Conservation (phyloP, 805 yeast genomes). For the Candida krabiensis region DNA sequence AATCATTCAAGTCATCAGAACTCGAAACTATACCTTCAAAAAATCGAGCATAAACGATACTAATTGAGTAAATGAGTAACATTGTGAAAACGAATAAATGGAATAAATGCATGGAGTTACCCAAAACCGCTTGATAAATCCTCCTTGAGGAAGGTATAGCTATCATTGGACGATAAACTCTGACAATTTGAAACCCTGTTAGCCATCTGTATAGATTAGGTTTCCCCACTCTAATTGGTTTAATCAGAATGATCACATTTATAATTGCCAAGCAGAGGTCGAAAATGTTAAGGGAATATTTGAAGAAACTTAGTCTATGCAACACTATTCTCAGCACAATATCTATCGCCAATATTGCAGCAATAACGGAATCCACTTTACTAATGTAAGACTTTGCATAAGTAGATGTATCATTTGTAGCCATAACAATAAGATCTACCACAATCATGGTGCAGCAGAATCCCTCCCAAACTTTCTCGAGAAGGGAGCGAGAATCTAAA, state of each 20-base stretch:
- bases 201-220: slow-evolving; percentile 73
- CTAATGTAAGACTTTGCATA: slow-evolving; percentile 29
- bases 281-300: slow-evolving; percentile 43
- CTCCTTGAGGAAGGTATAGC: slow-evolving; percentile 52
- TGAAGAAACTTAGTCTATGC: slow-evolving; percentile 51
- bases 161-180: slow-evolving; percentile 69
- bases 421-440: slow-evolving; percentile 48
- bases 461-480: slow-evolving; percentile 6
- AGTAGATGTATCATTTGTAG: slow-evolving; percentile 39
- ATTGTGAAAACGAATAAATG: slow-evolving; percentile 73
- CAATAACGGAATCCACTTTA: slow-evolving; percentile 44
- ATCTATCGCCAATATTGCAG: slow-evolving; percentile 48
- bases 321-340: slow-evolving; percentile 48
- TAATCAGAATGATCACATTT: slow-evolving; percentile 54
- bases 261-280: slow-evolving; percentile 59
- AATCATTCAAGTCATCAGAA: slow-evolving; percentile 39
- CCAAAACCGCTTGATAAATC: slow-evolving; percentile 68
- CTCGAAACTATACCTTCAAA: slow-evolving; percentile 64
- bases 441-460: slow-evolving; percentile 36
- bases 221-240: slow-evolving; percentile 43
- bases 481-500: not conserved
- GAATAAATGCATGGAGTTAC: slow-evolving; percentile 57
- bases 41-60: slow-evolving; percentile 64
- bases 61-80: slow-evolving; percentile 52
- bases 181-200: slow-evolving; percentile 65